Conservation (phyloP, 1,284 basidiomycete genomes). For the Sanguinoderma infundibulare region DNA sequence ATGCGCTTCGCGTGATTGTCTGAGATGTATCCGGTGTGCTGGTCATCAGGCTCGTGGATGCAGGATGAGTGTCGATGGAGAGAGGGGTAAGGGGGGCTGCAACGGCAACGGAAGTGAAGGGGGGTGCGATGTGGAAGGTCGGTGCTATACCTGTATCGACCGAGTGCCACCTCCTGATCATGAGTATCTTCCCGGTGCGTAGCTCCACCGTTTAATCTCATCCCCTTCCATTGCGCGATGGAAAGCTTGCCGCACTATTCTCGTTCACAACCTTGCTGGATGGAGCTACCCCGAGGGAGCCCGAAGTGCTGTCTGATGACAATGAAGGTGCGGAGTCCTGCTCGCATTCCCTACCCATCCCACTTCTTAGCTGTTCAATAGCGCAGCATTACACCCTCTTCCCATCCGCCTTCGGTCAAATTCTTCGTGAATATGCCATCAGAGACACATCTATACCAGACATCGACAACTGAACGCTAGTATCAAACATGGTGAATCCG, state of each 20-base stretch:
- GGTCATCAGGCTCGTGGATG: no score
- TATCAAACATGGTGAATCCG: conserved; percentile 34
- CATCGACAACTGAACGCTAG: neutral
- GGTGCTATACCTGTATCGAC: no score
- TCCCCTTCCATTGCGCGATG: conserved; percentile 86
- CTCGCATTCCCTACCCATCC: neutral
- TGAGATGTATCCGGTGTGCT: no score
- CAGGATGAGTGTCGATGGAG: no score
- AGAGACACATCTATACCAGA: no score
- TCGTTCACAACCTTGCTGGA: conserved; percentile 74
- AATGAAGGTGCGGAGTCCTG: conserved; percentile 53
- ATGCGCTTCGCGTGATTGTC: no score
- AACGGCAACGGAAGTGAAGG: no score
- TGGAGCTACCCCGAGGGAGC: conserved; percentile 57
- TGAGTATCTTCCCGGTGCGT: no score
- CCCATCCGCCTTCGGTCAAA: conserved; percentile 85
- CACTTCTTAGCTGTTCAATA: conserved; percentile 28
- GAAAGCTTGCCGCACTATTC: conserved; percentile 85
- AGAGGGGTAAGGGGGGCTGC: no score
- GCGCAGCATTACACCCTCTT: conserved; percentile 87
- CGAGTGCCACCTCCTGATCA: no score
- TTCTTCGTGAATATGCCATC: conserved; percentile 84
- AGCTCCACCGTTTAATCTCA: no score
- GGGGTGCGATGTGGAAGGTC: no score
- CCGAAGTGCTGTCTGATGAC: conserved; percentile 49